phyloP scores from a whole-genome alignment of 805 yeast genomes.

The Pichia gijzeniarum region DNA sequence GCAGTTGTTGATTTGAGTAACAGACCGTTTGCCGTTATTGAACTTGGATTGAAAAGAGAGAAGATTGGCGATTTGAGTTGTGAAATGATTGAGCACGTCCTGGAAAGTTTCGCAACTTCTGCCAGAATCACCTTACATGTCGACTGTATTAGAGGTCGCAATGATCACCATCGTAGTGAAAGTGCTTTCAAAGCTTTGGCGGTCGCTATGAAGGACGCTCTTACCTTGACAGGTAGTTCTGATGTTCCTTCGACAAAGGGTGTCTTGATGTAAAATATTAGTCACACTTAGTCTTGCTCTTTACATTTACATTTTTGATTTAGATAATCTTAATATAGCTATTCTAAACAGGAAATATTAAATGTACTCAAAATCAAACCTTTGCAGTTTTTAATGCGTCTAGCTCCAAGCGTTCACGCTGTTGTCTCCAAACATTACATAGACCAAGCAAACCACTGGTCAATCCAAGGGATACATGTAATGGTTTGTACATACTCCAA shows the following conservation, averaged over 20 bases:
- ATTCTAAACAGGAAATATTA: background rate
- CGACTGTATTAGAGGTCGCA: slow-evolving; percentile 86
- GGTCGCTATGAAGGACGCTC: slow-evolving; percentile 83
- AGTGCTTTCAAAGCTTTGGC: slow-evolving; percentile 96
- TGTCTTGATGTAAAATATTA: slow-evolving; percentile 54
- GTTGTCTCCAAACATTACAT: slow-evolving; percentile 27
- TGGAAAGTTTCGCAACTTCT: slow-evolving; percentile 89
- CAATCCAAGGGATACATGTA: slow-evolving; percentile 29
- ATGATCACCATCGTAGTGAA: slow-evolving; percentile 96
- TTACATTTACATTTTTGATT: background rate
- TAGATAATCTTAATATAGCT: background rate
- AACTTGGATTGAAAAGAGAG: slow-evolving; percentile 85
- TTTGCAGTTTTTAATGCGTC: slow-evolving; percentile 1
- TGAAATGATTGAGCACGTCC: slow-evolving; percentile 97
- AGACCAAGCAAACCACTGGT: slow-evolving; percentile 29
- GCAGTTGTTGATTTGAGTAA: slow-evolving; percentile 95
- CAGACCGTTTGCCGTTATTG: slow-evolving; percentile 87
- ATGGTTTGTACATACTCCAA: slow-evolving; percentile 27
- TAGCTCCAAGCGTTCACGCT: slow-evolving; percentile 18
- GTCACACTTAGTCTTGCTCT: background rate
- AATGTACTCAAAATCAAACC: background rate
- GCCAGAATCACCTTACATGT: slow-evolving; percentile 91
- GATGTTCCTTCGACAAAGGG: slow-evolving; percentile 98
- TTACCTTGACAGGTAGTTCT: slow-evolving; percentile 71
- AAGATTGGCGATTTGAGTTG: slow-evolving; percentile 86